phyloP scores from a whole-genome alignment of 2,329 filamentous ascomycete species.

The Xylaria sp. region DNA sequence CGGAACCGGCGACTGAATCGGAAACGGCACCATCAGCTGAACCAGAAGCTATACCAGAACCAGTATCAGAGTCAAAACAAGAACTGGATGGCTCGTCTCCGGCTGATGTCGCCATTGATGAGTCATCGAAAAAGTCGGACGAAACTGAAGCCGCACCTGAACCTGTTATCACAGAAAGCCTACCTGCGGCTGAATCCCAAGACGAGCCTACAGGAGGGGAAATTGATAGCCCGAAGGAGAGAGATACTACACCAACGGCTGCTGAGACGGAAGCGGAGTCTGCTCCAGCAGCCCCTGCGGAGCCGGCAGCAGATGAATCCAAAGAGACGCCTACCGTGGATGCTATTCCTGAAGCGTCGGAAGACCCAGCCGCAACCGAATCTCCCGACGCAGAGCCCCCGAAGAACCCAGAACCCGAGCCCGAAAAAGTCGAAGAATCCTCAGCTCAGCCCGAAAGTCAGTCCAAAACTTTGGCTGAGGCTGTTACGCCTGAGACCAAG shows the following conservation, averaged over 20 bases:
- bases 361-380: constrained; percentile 12
- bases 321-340: constrained; percentile 10
- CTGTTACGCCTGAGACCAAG: constrained; percentile 1
- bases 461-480: not conserved
- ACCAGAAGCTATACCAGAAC: too few relatives aligned
- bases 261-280: constrained; percentile 9
- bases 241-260: constrained; percentile 12
- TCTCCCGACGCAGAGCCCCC: constrained; percentile 20
- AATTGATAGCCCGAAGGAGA: constrained; percentile 8
- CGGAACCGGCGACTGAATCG: constrained; percentile 5
- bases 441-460: not conserved
- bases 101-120: constrained; percentile 8
- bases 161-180: constrained; percentile 10
- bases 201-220: constrained; percentile 12
- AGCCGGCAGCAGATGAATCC: not conserved
- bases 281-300: constrained; percentile 4
- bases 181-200: constrained; percentile 7
- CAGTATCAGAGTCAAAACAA: too few relatives aligned
- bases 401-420: constrained; percentile 19
- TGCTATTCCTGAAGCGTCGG: constrained; percentile 1
- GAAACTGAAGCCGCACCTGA: constrained; percentile 16
- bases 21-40: too few relatives aligned
- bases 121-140: constrained; percentile 26
- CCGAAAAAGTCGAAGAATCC: not conserved
- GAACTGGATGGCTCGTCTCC: constrained; percentile 1